phyloP scores from a whole-genome alignment of 1,284 basidiomycete species.

The Apiotrichum domesticum region DNA sequence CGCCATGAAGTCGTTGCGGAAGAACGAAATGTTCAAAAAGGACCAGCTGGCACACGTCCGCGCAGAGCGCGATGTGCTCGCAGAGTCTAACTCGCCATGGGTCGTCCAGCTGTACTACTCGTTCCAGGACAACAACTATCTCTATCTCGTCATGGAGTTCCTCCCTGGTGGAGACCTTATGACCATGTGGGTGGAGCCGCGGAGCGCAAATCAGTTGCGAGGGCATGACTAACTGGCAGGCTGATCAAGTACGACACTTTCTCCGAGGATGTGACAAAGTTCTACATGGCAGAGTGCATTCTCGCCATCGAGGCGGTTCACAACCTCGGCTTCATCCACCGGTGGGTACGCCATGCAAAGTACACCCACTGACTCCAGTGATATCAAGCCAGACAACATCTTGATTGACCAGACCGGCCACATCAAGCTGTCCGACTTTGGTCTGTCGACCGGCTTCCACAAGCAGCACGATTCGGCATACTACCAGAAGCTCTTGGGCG shows the following conservation, averaged over 20 bases:
- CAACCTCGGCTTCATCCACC: slow-evolving; percentile 97
- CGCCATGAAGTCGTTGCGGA: slow-evolving; percentile 97
- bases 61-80: slow-evolving; percentile 95
- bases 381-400: slow-evolving; percentile 97
- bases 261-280: slow-evolving; percentile 95
- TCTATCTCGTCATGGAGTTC: slow-evolving; percentile 99
- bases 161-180: slow-evolving; percentile 95
- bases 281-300: slow-evolving; percentile 99
- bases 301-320: slow-evolving; percentile 97
- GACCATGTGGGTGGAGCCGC: slow-evolving; percentile 50
- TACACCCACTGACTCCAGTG: slow-evolving; percentile 52
- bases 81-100: slow-evolving; percentile 96
- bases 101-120: slow-evolving; percentile 98
- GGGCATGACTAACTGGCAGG: slow-evolving; percentile 56
- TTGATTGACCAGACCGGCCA: slow-evolving; percentile 90
- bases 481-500: slow-evolving; percentile 87
- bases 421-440: slow-evolving; percentile 93
- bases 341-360: slow-evolving; percentile 58
- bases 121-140: slow-evolving; percentile 91
- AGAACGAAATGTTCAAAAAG: slow-evolving; percentile 98
- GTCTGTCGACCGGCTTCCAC: slow-evolving; percentile 89
- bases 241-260: slow-evolving; percentile 99
- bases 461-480: slow-evolving; percentile 90
- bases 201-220: background rate
- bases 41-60: slow-evolving; percentile 96